Base-by-base conservation (phyloP, 2,329 filamentous ascomycete species). In the Elsinoe perseae region DNA sequence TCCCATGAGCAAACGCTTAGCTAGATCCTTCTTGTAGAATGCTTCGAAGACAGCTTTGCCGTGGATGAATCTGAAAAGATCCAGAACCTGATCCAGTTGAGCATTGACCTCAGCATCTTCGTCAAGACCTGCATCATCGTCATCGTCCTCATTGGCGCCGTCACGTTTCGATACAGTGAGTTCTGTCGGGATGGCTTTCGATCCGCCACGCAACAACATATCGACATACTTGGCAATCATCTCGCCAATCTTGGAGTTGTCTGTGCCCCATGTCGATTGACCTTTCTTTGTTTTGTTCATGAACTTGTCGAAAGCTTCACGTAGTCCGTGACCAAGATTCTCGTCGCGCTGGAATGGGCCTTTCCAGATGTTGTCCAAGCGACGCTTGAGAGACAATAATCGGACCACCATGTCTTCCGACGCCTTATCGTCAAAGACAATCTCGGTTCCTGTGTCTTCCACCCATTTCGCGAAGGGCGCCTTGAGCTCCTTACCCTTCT, bases 201-300 rank as follows among this genome's bases (percentile, higher is more conserved):
- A 78, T 1, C 93, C 95, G 50, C 89, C 89, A 56, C 90, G 84
- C 28, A 98, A 79, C 18, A 98, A 77, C 73, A 87, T 79, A 70
- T 98, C 93, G 60, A 98, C 87, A 65, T 97, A 91, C 71, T 96
- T 97, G 27, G 93, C 95, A 63, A 96, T 95, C 91, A 97, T 95
- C 74, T 98, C 93, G 50, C 92, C 93, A 12, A 95, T 89, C 76
- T 95, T 97, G 16, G 90, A 89, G 56, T 91, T 95, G 56, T 90
- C 86, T 0, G 87, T 89, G 53, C 83, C 82, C 81, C 87, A 92
- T 3, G 82, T 84, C 3, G 83, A 77, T 6, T 81, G 79, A 1
- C 81, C 83, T 66, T 85, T 87, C 66, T 86, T 86, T 3, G 78
- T 81, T 69, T 93, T 88, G 69, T 98, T 98, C 78, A 98, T 95